phyloP scores from a whole-genome alignment of 306 rosid genomes.

The Cicer yamashitae region DNA sequence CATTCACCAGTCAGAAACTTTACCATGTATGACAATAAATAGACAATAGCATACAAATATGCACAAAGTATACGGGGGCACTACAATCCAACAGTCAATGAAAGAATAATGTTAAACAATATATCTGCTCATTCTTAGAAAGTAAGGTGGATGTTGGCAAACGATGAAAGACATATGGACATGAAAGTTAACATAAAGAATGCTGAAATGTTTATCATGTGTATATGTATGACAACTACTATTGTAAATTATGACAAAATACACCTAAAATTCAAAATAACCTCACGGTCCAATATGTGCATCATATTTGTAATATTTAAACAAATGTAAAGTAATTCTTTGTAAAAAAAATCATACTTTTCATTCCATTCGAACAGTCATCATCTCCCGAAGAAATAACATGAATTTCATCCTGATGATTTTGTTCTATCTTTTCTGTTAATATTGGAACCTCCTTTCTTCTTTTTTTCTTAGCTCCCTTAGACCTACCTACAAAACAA shows the following conservation, averaged over 20 bases:
- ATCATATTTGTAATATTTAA: background rate
- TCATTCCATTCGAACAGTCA: conserved; percentile 58
- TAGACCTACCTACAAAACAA: conserved; percentile 59
- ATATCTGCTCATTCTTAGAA: background rate
- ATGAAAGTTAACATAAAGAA: background rate
- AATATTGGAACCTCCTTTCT: conserved; percentile 50
- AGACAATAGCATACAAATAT: background rate
- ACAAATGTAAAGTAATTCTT: conserved; percentile 23
- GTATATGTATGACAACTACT: background rate
- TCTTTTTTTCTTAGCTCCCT: conserved; percentile 58
- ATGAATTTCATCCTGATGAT: conserved; percentile 43
- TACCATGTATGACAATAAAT: conserved; percentile 12
- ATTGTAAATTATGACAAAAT: conserved; percentile 9
- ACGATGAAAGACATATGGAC: conserved; percentile 6
- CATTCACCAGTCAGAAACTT: conserved; percentile 41
- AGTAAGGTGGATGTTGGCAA: background rate
- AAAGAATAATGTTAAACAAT: conserved; percentile 5
- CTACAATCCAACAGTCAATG: conserved; percentile 15
- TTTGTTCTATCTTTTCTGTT: conserved; percentile 40
- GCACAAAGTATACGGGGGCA: conserved; percentile 1
- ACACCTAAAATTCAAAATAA: background rate
- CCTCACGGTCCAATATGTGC: background rate
- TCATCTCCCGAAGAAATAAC: conserved; percentile 53
- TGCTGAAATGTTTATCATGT: conserved; percentile 8
- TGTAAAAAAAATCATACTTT: conserved; percentile 52